These are phyloP conservation scores for Coffea humblotiana DNA, from an alignment of 305 asterid species.

Conservation along the genomic window DNA sequence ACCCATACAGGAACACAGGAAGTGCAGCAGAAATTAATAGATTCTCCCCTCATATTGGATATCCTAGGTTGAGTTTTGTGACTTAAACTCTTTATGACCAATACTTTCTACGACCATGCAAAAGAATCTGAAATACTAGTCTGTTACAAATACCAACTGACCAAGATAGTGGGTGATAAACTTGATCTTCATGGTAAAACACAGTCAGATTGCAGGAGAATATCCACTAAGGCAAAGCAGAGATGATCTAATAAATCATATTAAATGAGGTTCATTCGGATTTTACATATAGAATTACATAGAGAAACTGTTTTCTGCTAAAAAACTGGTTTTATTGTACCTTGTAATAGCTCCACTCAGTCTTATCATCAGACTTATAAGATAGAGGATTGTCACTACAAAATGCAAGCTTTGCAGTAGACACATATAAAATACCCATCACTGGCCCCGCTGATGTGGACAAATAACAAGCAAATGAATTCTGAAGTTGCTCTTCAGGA, in stretches of 20 bases:
- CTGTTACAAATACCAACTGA: not conserved
- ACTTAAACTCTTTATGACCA: no score
- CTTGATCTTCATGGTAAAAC: not conserved
- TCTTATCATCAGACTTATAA: conserved; percentile 68
- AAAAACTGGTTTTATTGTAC: conserved; percentile 33
- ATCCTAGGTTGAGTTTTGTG: no score
- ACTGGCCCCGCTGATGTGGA: conserved; percentile 99
- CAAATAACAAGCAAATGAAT: conserved; percentile 86
- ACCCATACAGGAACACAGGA: no score
- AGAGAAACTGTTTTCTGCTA: not conserved
- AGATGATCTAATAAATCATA: not conserved
- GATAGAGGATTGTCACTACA: conserved; percentile 92
- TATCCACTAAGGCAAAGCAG: not conserved
- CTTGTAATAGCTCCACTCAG: conserved; percentile 98
- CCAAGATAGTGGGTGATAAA: not conserved
- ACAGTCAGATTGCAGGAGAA: not conserved
- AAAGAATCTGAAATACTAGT: not conserved
- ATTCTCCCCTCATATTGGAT: no score
- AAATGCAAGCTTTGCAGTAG: conserved; percentile 90
- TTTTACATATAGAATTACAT: not conserved
- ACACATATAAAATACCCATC: conserved; percentile 85
- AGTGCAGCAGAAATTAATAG: no score
- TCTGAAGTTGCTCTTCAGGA: conserved; percentile 81
- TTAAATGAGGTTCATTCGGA: not conserved
- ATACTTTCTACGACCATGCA: not conserved